Percentiles rank a stretch among this genome's conserved stretches.
phyloP scores from a whole-genome alignment of 1,284 basidiomycete species.

The Sanghuangporus weigelae region DNA sequence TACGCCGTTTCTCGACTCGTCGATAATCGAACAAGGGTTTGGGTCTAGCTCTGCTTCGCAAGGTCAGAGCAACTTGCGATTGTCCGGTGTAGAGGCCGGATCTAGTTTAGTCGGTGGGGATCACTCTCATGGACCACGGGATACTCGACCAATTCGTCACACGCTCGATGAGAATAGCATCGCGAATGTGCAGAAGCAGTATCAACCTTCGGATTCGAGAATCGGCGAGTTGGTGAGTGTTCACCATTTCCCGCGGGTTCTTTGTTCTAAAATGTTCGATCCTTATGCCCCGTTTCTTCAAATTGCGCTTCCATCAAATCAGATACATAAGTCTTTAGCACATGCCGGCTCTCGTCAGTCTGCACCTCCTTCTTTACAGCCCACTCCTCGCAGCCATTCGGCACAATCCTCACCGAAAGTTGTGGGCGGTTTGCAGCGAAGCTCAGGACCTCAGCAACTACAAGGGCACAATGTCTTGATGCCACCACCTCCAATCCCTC shows the following conservation, averaged over 20 bases:
- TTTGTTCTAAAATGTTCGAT: not conserved
- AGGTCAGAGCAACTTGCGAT: not conserved
- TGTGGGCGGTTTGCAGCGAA: not conserved
- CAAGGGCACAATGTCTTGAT: not conserved
- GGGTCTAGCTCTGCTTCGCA: not conserved
- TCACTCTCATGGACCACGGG: not conserved
- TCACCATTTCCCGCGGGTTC: not conserved
- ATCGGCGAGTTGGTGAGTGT: not conserved
- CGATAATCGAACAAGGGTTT: not conserved
- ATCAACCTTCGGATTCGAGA: not conserved
- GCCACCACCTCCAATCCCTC: constrained; percentile 3
- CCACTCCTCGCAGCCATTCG: not conserved
- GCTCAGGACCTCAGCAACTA: not conserved
- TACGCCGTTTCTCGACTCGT: not conserved
- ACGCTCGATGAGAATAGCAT: not conserved
- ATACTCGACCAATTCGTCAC: not conserved
- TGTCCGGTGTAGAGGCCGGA: not conserved
- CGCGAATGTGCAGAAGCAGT: not conserved
- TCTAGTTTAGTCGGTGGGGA: not conserved
- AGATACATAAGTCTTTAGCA: not conserved
- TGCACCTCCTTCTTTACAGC: not conserved
- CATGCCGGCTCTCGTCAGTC: not conserved
- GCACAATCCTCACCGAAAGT: not conserved
- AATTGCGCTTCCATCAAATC: not conserved
- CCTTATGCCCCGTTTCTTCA: not conserved